Evolutionary conservation across 768 basidiomycete genomes (phyloP).

Genomic region (Hygrocybe punicea): DNA sequence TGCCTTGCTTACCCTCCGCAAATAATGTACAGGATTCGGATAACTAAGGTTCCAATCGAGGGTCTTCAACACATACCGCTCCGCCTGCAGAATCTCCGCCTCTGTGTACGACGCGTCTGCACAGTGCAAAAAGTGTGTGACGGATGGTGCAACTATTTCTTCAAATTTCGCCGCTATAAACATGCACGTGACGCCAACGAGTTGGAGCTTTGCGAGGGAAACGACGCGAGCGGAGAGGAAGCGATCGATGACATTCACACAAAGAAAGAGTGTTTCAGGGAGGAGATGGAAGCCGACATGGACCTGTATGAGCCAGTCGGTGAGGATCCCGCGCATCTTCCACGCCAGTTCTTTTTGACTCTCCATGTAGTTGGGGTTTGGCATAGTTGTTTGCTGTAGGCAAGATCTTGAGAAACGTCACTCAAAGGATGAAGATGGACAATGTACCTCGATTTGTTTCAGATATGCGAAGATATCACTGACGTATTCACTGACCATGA

Average conservation of each 20-base stretch:
- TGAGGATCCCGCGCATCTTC: constrained; percentile 93
- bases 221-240: constrained; percentile 76
- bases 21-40: constrained; percentile 92
- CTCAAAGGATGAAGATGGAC: background rate
- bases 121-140: constrained; percentile 82
- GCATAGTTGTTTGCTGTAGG: constrained; percentile 68
- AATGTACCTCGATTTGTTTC: constrained; percentile 77
- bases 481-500: constrained; percentile 98
- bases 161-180: constrained; percentile 96
- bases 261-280: constrained; percentile 93
- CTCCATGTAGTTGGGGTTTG: constrained; percentile 93
- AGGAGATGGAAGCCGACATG: constrained; percentile 89
- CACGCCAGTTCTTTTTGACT: constrained; percentile 91
- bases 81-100: constrained; percentile 60
- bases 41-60: constrained; percentile 90
- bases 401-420: constrained; percentile 9
- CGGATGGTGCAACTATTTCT: constrained; percentile 89
- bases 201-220: constrained; percentile 89
- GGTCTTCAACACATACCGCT: constrained; percentile 90
- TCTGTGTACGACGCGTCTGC: constrained; percentile 88
- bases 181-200: constrained; percentile 91
- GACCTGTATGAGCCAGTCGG: constrained; percentile 96
- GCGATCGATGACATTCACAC: constrained; percentile 88
- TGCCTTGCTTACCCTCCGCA: constrained; percentile 90
- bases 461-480: constrained; percentile 91